phyloP scores from a whole-genome alignment of 2,329 filamentous ascomycete genomes.

The Stemphylium lycopersici region DNA sequence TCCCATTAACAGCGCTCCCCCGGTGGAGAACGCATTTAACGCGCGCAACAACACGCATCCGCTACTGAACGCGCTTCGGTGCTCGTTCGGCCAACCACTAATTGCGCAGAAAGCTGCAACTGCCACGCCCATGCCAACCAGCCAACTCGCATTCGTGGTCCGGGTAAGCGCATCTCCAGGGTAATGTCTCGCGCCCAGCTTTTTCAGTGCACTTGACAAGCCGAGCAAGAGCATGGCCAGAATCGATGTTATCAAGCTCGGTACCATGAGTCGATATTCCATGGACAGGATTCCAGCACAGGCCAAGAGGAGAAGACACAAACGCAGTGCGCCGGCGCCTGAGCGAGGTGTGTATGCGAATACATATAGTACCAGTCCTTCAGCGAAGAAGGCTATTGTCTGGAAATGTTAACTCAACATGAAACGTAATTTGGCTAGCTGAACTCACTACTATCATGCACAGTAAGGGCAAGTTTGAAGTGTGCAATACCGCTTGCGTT shows the following conservation, averaged over 20 bases:
- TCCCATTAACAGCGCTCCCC: constrained; percentile 20
- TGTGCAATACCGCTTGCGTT: constrained; percentile 40
- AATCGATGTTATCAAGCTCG: constrained; percentile 29
- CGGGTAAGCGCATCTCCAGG: constrained; percentile 1
- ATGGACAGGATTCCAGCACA: constrained; percentile 27
- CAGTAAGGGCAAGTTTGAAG: constrained; percentile 38
- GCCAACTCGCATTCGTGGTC: not conserved
- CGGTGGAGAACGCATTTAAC: constrained; percentile 22
- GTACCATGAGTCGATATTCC: constrained; percentile 36
- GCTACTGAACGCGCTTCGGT: constrained; percentile 12
- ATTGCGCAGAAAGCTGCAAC: constrained; percentile 13
- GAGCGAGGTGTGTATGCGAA: constrained; percentile 8
- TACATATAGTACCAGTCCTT: constrained; percentile 20
- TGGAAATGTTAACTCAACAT: constrained; percentile 8
- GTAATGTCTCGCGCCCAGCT: constrained; percentile 12
- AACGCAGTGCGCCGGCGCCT: constrained; percentile 18
- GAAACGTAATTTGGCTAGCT: not conserved
- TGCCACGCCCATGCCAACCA: constrained; percentile 9
- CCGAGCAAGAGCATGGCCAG: constrained; percentile 31
- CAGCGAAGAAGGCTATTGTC: constrained; percentile 26
- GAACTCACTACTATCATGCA: constrained; percentile 38
- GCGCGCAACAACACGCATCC: constrained; percentile 13
- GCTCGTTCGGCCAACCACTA: constrained; percentile 5
- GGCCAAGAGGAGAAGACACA: constrained; percentile 19
- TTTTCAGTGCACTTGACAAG: constrained; percentile 20